Conservation (phyloP, 1,284 basidiomycete species). For the Marasmius tenuissimus region DNA sequence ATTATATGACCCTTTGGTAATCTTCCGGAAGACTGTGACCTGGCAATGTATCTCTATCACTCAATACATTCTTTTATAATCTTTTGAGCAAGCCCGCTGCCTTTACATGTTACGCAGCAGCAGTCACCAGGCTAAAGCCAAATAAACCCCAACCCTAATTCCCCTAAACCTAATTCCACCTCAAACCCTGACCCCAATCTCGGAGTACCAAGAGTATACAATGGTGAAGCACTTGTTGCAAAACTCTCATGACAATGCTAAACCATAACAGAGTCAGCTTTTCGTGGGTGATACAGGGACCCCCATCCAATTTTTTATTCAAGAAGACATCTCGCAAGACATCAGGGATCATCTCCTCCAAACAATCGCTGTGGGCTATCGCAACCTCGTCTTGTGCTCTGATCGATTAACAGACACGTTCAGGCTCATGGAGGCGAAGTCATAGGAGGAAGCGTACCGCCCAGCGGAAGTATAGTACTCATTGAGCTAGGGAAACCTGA, state of each 20-base stretch:
- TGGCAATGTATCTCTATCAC: background rate
- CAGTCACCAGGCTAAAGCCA: background rate
- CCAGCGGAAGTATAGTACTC: conserved; percentile 70
- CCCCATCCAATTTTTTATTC: conserved; percentile 77
- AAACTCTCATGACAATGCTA: background rate
- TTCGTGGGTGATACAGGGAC: conserved; percentile 66
- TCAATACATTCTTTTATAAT: background rate
- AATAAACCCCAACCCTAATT: background rate
- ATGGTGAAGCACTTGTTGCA: background rate
- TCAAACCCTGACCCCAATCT: conserved; percentile 4
- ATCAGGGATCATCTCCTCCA: conserved; percentile 67
- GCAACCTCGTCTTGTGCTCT: background rate
- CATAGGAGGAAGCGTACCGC: conserved; percentile 61
- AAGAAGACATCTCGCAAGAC: conserved; percentile 70
- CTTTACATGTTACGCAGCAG: no score
- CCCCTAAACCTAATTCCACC: background rate
- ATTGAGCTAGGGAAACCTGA: conserved; percentile 66
- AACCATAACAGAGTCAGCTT: conserved; percentile 23
- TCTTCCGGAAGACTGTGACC: background rate
- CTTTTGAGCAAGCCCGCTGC: background rate
- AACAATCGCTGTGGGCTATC: conserved; percentile 57
- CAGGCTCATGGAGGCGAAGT: conserved; percentile 71
- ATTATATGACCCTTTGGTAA: background rate
- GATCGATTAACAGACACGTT: background rate
- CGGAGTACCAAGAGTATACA: background rate